These are phyloP conservation scores for Russula earlei DNA, from an alignment of 768 basidiomycete species.

Conservation along the genomic window DNA sequence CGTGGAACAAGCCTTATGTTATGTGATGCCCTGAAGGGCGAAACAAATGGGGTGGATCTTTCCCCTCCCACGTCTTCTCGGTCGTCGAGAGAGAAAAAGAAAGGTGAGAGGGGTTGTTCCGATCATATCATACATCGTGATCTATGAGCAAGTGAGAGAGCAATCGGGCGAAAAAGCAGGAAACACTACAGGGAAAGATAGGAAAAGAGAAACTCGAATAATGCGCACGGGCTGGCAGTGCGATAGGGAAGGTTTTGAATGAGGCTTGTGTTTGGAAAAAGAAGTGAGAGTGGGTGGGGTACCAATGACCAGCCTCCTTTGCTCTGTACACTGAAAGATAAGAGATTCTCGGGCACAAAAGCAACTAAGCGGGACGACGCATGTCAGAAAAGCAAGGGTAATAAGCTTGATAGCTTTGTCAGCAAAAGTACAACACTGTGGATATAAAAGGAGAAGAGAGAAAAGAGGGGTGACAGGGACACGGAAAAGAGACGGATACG, in stretches of 20 bases:
- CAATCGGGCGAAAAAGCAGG: constrained; percentile 2
- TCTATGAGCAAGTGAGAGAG: constrained; percentile 11
- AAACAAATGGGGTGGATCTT: neutral
- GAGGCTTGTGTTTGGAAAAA: neutral
- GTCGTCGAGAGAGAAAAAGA: neutral
- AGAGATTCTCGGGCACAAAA: neutral
- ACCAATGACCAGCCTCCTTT: constrained; percentile 3
- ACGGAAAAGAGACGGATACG: neutral
- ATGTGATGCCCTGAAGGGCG: neutral
- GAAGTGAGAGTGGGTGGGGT: neutral
- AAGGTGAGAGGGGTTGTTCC: neutral
- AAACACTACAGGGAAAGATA: neutral
- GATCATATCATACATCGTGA: constrained; percentile 11
- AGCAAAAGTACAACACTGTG: constrained; percentile 11
- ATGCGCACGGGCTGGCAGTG: neutral
- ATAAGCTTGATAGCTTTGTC: neutral
- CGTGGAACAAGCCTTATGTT: no score
- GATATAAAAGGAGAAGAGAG: neutral
- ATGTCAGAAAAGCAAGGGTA: neutral
- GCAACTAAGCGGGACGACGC: neutral
- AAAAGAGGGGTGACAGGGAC: neutral
- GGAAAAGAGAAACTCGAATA: neutral
- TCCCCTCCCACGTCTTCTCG: neutral
- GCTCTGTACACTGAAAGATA: neutral
- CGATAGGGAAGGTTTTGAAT: constrained; percentile 36